These are phyloP conservation scores for Ganoderma boninense DNA, from an alignment of 1,284 basidiomycete species.

Conservation along the genomic window DNA sequence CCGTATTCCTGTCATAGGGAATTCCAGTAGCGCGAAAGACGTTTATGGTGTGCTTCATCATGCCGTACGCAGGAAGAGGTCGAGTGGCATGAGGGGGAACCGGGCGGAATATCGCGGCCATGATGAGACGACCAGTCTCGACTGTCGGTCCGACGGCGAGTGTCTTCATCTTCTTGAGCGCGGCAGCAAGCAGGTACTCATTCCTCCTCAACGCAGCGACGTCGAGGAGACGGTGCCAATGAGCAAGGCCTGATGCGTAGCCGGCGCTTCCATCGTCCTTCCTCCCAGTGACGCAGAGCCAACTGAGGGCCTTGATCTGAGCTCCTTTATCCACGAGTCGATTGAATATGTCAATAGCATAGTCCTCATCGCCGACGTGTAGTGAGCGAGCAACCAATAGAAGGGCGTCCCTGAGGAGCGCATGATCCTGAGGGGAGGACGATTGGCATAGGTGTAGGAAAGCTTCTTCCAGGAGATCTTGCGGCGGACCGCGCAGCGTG, in stretches of 20 bases:
- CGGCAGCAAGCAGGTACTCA: conserved; percentile 7
- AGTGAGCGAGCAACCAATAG: conserved; percentile 6
- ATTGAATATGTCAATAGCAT: conserved; percentile 32
- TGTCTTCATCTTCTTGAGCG: conserved; percentile 22
- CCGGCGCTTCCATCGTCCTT: conserved; percentile 52
- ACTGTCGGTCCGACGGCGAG: conserved; percentile 16
- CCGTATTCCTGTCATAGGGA: conserved; percentile 18
- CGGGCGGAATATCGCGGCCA: conserved; percentile 26
- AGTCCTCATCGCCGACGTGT: neutral
- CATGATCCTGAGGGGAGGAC: conserved; percentile 3
- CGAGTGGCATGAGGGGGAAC: neutral
- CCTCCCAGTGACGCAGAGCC: conserved; percentile 57
- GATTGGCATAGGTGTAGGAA: conserved; percentile 16
- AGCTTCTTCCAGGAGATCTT: conserved; percentile 10
- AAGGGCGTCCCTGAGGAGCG: conserved; percentile 7
- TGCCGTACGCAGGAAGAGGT: conserved; percentile 17
- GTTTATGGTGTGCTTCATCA: conserved; percentile 28
- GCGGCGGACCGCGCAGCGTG: neutral
- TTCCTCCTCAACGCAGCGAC: conserved; percentile 40
- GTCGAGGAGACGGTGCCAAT: conserved; percentile 59
- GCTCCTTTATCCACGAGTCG: conserved; percentile 17
- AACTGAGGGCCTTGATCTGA: conserved; percentile 39
- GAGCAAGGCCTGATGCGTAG: conserved; percentile 5
- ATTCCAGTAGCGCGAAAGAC: conserved; percentile 4
- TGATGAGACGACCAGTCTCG: conserved; percentile 26